These are phyloP conservation scores for Teunomyces pallodes DNA, from an alignment of 805 yeast genomes.

Conservation along the genomic window DNA sequence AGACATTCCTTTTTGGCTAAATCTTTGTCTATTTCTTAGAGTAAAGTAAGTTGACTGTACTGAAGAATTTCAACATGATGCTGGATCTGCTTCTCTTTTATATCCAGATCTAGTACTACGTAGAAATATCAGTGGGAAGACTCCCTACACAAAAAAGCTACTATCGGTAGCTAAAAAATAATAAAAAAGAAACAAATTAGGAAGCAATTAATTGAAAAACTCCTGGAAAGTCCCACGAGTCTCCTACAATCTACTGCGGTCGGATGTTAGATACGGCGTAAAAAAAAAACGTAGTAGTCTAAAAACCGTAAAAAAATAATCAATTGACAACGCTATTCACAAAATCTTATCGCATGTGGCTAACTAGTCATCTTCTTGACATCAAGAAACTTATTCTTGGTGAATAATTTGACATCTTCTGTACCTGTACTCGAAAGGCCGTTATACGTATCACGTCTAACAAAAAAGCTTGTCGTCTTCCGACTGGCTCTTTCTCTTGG, in stretches of 20 bases:
- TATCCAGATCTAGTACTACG: not conserved
- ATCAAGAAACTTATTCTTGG: not conserved
- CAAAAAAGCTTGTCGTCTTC: not conserved
- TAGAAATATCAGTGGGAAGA: not conserved
- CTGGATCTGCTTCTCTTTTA: not conserved
- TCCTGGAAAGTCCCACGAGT: not conserved
- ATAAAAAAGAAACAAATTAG: not conserved
- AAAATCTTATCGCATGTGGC: not conserved
- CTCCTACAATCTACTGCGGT: not conserved
- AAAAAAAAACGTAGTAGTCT: not conserved
- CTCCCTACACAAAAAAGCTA: not conserved
- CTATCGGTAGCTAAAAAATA: not conserved
- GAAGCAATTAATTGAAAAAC: not conserved
- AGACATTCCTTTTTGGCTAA: slow-evolving; percentile 15
- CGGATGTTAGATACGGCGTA: not conserved
- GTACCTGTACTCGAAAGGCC: not conserved
- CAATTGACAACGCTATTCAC: not conserved
- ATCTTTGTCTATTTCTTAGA: not conserved
- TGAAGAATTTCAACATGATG: not conserved
- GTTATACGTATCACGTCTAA: not conserved
- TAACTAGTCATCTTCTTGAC: not conserved
- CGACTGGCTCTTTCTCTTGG: not conserved
- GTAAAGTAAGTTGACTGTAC: not conserved
- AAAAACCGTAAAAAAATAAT: not conserved
- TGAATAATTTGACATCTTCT: not conserved